Conservation (phyloP, 1,139 yeast genomes). For the Groenewaldozyma sp. region DNA sequence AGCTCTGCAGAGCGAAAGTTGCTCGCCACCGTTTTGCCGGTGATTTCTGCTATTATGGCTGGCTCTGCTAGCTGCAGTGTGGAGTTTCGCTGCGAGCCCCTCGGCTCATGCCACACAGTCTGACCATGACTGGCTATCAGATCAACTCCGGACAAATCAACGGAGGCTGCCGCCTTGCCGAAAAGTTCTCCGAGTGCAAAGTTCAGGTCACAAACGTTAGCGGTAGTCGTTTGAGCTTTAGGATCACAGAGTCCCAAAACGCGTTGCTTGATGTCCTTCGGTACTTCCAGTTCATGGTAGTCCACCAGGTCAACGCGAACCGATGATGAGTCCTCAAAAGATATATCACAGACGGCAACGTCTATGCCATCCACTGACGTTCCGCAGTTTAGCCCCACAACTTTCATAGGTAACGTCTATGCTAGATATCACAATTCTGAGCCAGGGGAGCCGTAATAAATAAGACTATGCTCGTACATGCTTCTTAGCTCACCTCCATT, state of each 20-base stretch:
- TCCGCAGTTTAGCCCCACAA: constrained; percentile 16
- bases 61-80: constrained; percentile 18
- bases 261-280: background rate
- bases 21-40: constrained; percentile 14
- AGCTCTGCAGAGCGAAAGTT: constrained; percentile 17
- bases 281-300: background rate
- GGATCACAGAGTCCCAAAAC: constrained; percentile 2
- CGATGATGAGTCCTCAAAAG: background rate
- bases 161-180: background rate
- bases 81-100: constrained; percentile 12
- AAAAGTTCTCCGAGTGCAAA: constrained; percentile 1
- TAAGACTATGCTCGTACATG: too few species aligned
- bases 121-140: constrained; percentile 18
- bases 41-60: constrained; percentile 11
- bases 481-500: too few species aligned
- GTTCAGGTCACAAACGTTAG: constrained; percentile 1
- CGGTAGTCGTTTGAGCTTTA: background rate
- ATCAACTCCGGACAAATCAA: constrained; percentile 9
- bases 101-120: constrained; percentile 18
- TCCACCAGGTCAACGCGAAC: background rate
- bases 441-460: too few species aligned
- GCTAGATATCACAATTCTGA: too few species aligned
- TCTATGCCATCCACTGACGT: constrained; percentile 15
- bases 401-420: too few species aligned
- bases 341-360: constrained; percentile 1